phyloP scores from a whole-genome alignment of 495 filamentous ascomycete genomes.

The Umbilicaria muhlenbergii region DNA sequence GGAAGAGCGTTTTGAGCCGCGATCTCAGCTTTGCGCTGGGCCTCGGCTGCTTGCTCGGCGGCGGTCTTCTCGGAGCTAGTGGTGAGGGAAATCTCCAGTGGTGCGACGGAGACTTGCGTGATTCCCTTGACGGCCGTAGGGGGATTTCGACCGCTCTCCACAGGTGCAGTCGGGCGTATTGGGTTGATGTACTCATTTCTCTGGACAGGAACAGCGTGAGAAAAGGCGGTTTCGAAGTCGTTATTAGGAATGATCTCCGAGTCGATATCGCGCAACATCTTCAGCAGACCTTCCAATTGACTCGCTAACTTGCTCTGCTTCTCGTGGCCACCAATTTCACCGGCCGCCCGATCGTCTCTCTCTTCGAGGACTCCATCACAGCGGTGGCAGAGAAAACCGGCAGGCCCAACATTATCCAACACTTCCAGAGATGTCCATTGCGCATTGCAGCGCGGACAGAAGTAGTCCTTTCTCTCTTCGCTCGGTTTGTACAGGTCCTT shows the following conservation, averaged over 20 bases:
- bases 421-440: conserved; percentile 83
- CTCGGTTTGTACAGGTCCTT: conserved; percentile 64
- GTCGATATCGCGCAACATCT: conserved; percentile 77
- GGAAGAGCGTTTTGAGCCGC: conserved; percentile 77
- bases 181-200: conserved; percentile 45
- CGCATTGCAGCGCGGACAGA: conserved; percentile 60
- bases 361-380: conserved; percentile 54
- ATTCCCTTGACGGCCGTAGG: conserved; percentile 61
- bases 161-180: conserved; percentile 32
- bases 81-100: conserved; percentile 66
- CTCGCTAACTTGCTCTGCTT: conserved; percentile 73
- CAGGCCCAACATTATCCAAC: conserved; percentile 46
- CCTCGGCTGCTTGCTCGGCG: conserved; percentile 56
- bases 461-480: conserved; percentile 79
- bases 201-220: conserved; percentile 39
- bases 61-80: conserved; percentile 58
- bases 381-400: conserved; percentile 67
- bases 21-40: conserved; percentile 53
- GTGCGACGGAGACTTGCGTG: conserved; percentile 46
- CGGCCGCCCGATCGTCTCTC: conserved; percentile 48
- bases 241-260: conserved; percentile 66
- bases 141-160: conserved; percentile 24
- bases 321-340: conserved; percentile 59
- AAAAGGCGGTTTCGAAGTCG: conserved; percentile 65
- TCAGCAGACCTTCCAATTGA: conserved; percentile 72